Percentiles rank a stretch among this genome's conserved stretches.
These are phyloP conservation scores for Tagetes patula DNA, from an alignment of 129 eudicot species.

Conservation along the genomic window DNA sequence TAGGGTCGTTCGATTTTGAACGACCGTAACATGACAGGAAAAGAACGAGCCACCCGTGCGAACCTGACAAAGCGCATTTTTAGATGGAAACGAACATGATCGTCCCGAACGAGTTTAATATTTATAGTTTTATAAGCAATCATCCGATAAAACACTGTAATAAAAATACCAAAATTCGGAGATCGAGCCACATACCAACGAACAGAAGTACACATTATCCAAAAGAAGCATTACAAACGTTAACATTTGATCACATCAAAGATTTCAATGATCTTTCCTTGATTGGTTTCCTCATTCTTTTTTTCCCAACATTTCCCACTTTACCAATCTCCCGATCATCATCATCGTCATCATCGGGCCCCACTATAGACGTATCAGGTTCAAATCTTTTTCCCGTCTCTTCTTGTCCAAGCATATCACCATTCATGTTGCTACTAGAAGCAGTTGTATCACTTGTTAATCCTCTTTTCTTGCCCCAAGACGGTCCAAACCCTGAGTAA, in stretches of 20 bases:
- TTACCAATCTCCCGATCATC: constrained; percentile 8
- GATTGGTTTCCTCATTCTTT: constrained; percentile 50
- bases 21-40: too few species aligned
- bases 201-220: constrained; percentile 4
- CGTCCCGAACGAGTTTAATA: too few species aligned
- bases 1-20: too few species aligned
- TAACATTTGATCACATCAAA: constrained; percentile 42
- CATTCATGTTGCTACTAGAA: not conserved
- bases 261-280: constrained; percentile 82
- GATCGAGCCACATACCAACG: not conserved
- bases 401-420: constrained; percentile 6
- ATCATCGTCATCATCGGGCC: constrained; percentile 19
- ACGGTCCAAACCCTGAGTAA: constrained; percentile 85
- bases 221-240: constrained; percentile 1
- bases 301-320: constrained; percentile 6
- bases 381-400: constrained; percentile 19
- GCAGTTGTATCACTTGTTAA: not conserved
- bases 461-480: constrained; percentile 79
- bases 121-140: not conserved
- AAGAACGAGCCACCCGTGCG: too few species aligned
- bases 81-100: too few species aligned
- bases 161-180: not conserved
- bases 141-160: not conserved
- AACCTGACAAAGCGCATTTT: too few species aligned
- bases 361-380: constrained; percentile 4